These are phyloP conservation scores for Cyberlindnera euphorbiae DNA, from an alignment of 805 yeast species.

Conservation along the genomic window DNA sequence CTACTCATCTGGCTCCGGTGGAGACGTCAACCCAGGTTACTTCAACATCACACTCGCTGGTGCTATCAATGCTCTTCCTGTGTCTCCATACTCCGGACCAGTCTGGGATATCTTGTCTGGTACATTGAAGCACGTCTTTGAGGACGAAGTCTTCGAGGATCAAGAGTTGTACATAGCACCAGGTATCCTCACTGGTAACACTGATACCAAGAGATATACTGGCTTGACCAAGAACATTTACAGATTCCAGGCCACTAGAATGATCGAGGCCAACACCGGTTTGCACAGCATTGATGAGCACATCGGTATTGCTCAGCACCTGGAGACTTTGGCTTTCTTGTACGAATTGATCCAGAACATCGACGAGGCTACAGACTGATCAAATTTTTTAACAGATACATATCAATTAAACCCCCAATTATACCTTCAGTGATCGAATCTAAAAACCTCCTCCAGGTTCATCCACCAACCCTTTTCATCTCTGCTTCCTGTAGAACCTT, in stretches of 20 bases:
- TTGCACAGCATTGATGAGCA: conserved; percentile 58
- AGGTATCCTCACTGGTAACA: conserved; percentile 58
- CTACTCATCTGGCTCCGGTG: conserved; percentile 3
- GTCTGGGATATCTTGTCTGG: conserved; percentile 21
- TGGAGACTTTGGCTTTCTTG: conserved; percentile 47
- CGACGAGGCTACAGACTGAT: conserved; percentile 25
- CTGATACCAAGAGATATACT: conserved; percentile 70
- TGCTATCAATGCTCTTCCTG: conserved; percentile 16
- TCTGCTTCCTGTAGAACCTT: conserved; percentile 33
- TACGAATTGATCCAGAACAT: conserved; percentile 44
- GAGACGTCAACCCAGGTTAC: conserved; percentile 25
- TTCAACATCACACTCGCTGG: conserved; percentile 23
- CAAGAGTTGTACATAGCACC: conserved; percentile 30
- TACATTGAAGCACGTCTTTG: conserved; percentile 15
- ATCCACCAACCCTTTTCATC: conserved; percentile 39
- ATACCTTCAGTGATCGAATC: conserved; percentile 21
- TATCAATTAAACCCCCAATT: not conserved
- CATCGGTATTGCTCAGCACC: conserved; percentile 44
- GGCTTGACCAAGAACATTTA: conserved; percentile 53
- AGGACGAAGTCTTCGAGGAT: conserved; percentile 45
- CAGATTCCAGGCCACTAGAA: conserved; percentile 50
- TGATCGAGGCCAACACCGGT: conserved; percentile 30
- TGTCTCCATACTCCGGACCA: conserved; percentile 12
- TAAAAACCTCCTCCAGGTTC: conserved; percentile 34
- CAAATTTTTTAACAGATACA: not conserved